Evolutionary conservation across 108 stramenopile genomes (phyloP).

Genomic region (Skeletonema tropicum): DNA sequence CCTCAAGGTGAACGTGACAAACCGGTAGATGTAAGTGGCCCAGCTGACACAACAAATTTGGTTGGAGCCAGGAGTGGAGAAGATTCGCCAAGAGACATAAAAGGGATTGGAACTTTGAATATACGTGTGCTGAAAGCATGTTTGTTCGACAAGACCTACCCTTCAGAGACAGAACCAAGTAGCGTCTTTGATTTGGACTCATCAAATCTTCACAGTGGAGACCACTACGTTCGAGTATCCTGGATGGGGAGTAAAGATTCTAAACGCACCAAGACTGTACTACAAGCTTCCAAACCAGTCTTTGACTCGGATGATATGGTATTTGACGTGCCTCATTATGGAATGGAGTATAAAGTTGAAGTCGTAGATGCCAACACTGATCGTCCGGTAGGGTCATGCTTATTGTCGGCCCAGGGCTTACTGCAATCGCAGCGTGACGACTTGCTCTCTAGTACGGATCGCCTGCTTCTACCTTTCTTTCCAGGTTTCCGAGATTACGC

Average conservation of each 20-base stretch:
- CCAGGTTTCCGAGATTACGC: slow-evolving; percentile 44
- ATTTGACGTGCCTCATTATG: slow-evolving; percentile 74
- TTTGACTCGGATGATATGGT: slow-evolving; percentile 72
- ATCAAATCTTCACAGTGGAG: slow-evolving; percentile 55
- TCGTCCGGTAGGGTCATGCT: slow-evolving; percentile 60
- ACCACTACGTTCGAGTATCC: slow-evolving; percentile 83
- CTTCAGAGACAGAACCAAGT: slow-evolving; percentile 61
- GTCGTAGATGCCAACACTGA: slow-evolving; percentile 80
- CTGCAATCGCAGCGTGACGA: slow-evolving; percentile 81
- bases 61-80: background rate
- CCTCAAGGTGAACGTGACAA: slow-evolving; percentile 20
- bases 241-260: slow-evolving; percentile 53
- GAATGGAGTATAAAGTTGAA: slow-evolving; percentile 77
- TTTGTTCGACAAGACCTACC: slow-evolving; percentile 58
- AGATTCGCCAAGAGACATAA: slow-evolving; percentile 17
- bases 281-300: slow-evolving; percentile 66
- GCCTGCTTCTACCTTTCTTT: slow-evolving; percentile 36
- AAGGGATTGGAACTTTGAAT: slow-evolving; percentile 65
- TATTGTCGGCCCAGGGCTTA: slow-evolving; percentile 73
- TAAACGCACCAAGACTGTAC: slow-evolving; percentile 68
- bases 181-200: slow-evolving; percentile 35
- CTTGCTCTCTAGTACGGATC: slow-evolving; percentile 34
- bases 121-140: slow-evolving; percentile 63
- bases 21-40: background rate
- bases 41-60: background rate